These are phyloP conservation scores for Sugiyamaella boreocaroliniensis DNA, from an alignment of 805 yeast species.

Conservation along the genomic window DNA sequence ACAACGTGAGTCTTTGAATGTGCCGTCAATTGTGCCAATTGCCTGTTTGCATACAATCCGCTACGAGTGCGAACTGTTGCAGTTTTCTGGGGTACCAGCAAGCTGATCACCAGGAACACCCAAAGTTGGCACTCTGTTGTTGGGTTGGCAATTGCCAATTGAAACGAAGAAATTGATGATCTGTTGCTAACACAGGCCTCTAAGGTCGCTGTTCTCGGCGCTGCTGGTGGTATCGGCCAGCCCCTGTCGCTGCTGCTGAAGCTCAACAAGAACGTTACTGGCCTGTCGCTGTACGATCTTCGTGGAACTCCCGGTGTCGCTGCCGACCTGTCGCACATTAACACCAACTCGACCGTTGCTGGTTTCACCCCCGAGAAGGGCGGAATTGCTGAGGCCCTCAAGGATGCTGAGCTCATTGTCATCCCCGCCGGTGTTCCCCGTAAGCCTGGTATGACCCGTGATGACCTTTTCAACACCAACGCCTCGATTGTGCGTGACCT, in stretches of 20 bases:
- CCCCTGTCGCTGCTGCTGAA: conserved; percentile 78
- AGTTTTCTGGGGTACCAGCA: neutral
- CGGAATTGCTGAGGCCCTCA: conserved; percentile 59
- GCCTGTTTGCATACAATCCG: too few relatives aligned
- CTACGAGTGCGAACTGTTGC: neutral
- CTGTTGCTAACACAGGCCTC: conserved; percentile 18
- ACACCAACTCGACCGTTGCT: conserved; percentile 81
- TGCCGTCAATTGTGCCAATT: neutral
- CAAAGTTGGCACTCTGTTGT: neutral
- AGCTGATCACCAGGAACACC: neutral
- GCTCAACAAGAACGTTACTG: conserved; percentile 81
- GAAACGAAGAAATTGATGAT: neutral
- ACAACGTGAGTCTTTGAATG: conserved; percentile 11
- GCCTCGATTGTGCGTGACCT: conserved; percentile 92
- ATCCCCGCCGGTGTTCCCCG: conserved; percentile 98
- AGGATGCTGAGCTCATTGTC: conserved; percentile 68
- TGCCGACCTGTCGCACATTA: conserved; percentile 89
- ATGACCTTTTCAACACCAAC: conserved; percentile 91
- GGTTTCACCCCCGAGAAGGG: conserved; percentile 81
- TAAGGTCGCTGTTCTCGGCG: conserved; percentile 84
- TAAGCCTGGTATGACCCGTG: conserved; percentile 99
- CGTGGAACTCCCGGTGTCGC: conserved; percentile 96
- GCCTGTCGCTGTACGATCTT: conserved; percentile 79
- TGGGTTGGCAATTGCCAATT: neutral
- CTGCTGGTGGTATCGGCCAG: conserved; percentile 97